Evolutionary conservation across 768 basidiomycete genomes (phyloP), one percentile per base, ranked within the genome.

Genomic region (Trametes cubensis): DNA sequence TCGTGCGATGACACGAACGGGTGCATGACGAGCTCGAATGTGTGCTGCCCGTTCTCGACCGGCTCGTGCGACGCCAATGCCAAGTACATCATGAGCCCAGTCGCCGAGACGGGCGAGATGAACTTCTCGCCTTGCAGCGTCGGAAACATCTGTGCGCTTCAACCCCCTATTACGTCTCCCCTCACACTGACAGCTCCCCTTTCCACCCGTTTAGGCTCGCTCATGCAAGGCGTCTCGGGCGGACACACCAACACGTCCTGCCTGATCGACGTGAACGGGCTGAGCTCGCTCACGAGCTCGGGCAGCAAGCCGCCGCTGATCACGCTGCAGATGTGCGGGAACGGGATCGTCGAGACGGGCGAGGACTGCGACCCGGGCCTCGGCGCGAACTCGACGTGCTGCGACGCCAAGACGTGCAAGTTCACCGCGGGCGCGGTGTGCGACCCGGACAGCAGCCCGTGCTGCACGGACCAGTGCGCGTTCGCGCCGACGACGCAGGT

Each of bases 291-390:
- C 71, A 41, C 67, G 34, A 17, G 69, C 66, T 40, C 74, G 74
- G 44, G 34, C 34, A 34, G 34, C 34, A 34, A 34, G 34, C 34
- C 70, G 44, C 61, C 79, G 60, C 80, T 78, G 7, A 83, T 90
- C 65, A 81, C 85, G 3, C 77, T 90, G 20, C 80, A 89, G 66
- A 88, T 87, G 86, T 90, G 88, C 69, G 89, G 90, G 26, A 92
- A 93, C 73, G 91, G 91, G 52, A 92, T 93, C 63, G 85, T 91
- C 54, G 90, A 92, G 71, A 72, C 68, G 0, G 93, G 91, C 30
- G 94, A 96, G 76, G 89, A 95, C 41, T 95, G 94, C 71, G 93
- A 96, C 74, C 92, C 93, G 0, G 90, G 90, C 30, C 67, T 71
- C 39, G 87, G 84, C 55, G 70, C 78, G 13, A 76, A 77, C 45